Base-by-base conservation (phyloP, 1,139 yeast species). In the Geotrichum restrictum region DNA sequence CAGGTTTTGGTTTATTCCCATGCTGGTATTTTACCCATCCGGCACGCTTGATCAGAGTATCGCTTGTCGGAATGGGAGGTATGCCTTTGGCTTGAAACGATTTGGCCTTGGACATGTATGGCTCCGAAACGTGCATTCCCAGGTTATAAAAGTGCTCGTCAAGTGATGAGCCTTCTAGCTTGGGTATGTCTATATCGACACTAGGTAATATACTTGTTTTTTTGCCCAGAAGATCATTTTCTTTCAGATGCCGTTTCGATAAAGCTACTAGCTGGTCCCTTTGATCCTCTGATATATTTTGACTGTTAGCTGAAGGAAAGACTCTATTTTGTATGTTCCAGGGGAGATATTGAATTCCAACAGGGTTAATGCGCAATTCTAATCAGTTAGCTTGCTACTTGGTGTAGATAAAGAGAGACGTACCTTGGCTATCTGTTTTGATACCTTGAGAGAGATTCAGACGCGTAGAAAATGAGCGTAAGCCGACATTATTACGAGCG, bases 21-120 rank as follows among this genome's bases (percentile, higher is more conserved):
- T 73, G 69, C 3, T 71, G 79, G 67, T 94, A 94, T 59, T 85
- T 74, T 18, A 82, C 77, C 99, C 99, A 94, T 1, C 98, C 98
- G 2, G 89, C 69, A 37, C 55, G 52, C 21, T 38, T 45, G 16
- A 60, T 41, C 67, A 68, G 65, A 2, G 55, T 45, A 6, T 47
- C 39, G 1, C 54, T 52, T 3, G 65, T 56, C 0, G 95, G 94
- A 54, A 51, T 61, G 14, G 62, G 60, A 1, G 85, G 83, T 16
- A 82, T 62, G 1, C 60, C 56, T 0, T 65, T 67, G 0, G 65
- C 59, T 0, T 74, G 75, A 58, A 76, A 79, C 56, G 64, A 62
- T 22, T 66, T 67, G 48, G 72, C 80, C 65, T 81, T 75, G 45
- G 64, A 61, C 44, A 79, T 66, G 68, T 86, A 91, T 0, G 91